Percentiles rank a stretch among this genome's conserved stretches.
phyloP scores from a whole-genome alignment of 805 yeast genomes.

The Zygosaccharomyces bisporus region DNA sequence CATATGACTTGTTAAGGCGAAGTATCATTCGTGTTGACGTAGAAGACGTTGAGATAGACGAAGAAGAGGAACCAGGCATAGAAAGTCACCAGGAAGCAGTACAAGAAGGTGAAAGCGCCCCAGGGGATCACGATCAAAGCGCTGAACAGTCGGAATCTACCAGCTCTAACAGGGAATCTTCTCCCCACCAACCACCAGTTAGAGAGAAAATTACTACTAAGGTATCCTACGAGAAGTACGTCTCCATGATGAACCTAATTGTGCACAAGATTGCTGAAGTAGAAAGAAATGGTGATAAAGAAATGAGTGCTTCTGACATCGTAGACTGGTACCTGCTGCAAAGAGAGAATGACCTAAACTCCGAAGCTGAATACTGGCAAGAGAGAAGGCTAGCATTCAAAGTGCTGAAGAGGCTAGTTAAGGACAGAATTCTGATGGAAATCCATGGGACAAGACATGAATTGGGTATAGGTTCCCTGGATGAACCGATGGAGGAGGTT shows the following conservation, averaged over 20 bases:
- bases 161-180: conserved; percentile 1
- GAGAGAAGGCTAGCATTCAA: conserved; percentile 72
- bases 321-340: conserved; percentile 78
- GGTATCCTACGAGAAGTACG: conserved; percentile 82
- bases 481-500: conserved; percentile 25
- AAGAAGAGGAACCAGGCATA: conserved; percentile 42
- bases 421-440: conserved; percentile 77
- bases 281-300: conserved; percentile 50
- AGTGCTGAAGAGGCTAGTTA: conserved; percentile 77
- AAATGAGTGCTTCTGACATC: conserved; percentile 63
- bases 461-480: conserved; percentile 37
- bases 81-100: conserved; percentile 8
- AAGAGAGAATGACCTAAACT: conserved; percentile 63
- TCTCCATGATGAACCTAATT: conserved; percentile 74
- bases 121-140: background rate
- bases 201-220: conserved; percentile 39
- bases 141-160: background rate
- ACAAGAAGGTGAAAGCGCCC: background rate
- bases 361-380: conserved; percentile 64
- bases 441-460: conserved; percentile 49
- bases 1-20: conserved; percentile 82
- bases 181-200: background rate
- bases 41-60: conserved; percentile 85
- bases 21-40: conserved; percentile 91
- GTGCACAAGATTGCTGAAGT: conserved; percentile 62